Base-by-base conservation (phyloP, 768 basidiomycete species). In the Lentinula raphanica region DNA sequence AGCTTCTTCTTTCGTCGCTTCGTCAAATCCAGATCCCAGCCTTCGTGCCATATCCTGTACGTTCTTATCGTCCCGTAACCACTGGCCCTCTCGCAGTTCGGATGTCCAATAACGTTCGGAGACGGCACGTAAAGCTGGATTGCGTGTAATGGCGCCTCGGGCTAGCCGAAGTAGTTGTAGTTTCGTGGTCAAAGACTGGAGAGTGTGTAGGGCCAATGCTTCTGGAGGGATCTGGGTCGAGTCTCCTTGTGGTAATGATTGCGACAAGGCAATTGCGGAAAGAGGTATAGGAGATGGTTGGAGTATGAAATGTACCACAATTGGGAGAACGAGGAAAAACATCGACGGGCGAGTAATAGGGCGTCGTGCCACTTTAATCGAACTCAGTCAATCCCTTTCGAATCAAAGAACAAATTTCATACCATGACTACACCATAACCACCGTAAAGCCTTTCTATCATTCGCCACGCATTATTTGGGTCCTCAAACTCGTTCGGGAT, bases 291-390 rank as follows among this genome's bases (percentile, higher is more conserved):
- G 64, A 57, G 66, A 61, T 60, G 71, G 63, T 19, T 73, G 75
- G 4, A 81, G 76, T 5, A 75, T 54, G 50, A 74, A 61, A 65
- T 79, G 76, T 9, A 84, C 65, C 53, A 80, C 35, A 27, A 83
- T 60, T 4, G 87, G 85, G 2, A 90, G 73, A 29, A 76, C 6
- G 57, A 88, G 72, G 71, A 90, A 86, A 54, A 87, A 67, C 1
- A 75, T 54, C 81, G 79, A n/a, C 89, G 87, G 32, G 71, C 60
- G 49, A 76, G 66, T 66, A 80, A 78, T 36, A 86, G 69, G 27
- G 66, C 73, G 66, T 90, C 87, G 69, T 88, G 85, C 83, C 84
- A 86, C 88, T 90, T 59, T 23, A 21, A 19, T 42, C 13, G 9
- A 42, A 0, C 11, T 32, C 32, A 39, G 11, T 27, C 23, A 6